Base-by-base conservation (phyloP, 75 land plant species). In the Isoetes taiwanensis region DNA sequence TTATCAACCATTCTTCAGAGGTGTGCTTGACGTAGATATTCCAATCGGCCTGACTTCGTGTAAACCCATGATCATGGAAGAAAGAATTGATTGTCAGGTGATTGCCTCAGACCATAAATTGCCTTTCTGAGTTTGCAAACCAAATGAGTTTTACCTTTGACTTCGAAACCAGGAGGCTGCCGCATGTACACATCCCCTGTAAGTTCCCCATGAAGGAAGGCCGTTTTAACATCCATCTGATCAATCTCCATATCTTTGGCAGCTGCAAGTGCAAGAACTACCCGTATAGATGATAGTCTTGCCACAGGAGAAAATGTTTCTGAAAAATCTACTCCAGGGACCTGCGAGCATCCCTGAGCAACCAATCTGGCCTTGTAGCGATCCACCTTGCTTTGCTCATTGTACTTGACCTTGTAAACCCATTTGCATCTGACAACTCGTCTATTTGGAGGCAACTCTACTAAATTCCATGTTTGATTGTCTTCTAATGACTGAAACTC, bases 21-120 rank as follows among this genome's bases (percentile, higher is more conserved):
- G 32, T 43, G 9, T 0, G 43, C 42, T 58, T 43, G 0, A 56
- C n/a, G 35, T 68, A 68, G 1, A 66, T 61, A 65, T 58, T 71
- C 38, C 27, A 41, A 63, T 71, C 52, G 9, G 21, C 21, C 4
- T 57, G 9, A 37, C 57, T 62, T 28, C 57, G 56, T 1, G 10
- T 48, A 41, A 33, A 63, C 9, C 25, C 57, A 0, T 52, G 50
- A 17, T n/a, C 26, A 33, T 23, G 19, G 56, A 77, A 52, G 52
- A 60, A 65, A 1, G 58, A 55, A 39, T 72, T 61, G 52, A 67
- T 56, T 29, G 50, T 60, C 32, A 17, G 56, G 42, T 21, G 48
- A 25, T 30, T 77, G 61, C 21, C 64, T 72, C 3, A 77, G 12
- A 1, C 76, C 76, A 59, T 76, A n/a, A 68, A 2, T 68, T 30